Evolutionary conservation across 164 flowering plant genomes (phyloP), one percentile per base, ranked within the genome.

Genomic region (Aristolochia fimbriata): DNA sequence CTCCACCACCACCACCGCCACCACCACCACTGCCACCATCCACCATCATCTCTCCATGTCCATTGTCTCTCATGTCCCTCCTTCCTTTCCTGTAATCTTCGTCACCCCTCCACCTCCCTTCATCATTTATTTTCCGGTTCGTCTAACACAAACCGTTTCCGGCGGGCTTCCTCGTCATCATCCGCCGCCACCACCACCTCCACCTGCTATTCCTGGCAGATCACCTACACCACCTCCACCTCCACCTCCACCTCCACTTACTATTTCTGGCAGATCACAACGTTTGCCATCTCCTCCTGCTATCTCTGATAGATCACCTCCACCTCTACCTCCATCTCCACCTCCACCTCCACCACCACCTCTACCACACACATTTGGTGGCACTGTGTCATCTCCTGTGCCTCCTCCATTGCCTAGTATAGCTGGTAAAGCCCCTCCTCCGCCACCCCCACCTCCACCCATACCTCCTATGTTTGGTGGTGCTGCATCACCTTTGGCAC

Each of bases 271-370:
- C 19, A 43, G 23, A 49, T 30, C 57, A 48, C 73, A n/a, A n/a
- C n/a, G n/a, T n/a, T n/a, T n/a, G n/a, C n/a, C 70, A 0, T 60
- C 73, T 9, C 65, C 63, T 8, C 71, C 70, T 41, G 48, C 62
- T 16, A 31, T 33, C 15, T 17, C 60, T 9, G 14, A 45, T 25
- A 17, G 21, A 31, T 63, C 33, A 24, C 56, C 65, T 23, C 71
- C 66, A 9, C 73, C 62, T 23, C 65, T 66, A 12, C 64, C 76
- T 8, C 63, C 71, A 11, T 71, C 61, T 55, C 61, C 60, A 13
- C 55, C 23, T 14, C 69, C 75, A 17, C 72, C 74, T 0, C 66
- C 77, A 2, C 70, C 65, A n/a, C 31, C 52, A 23, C 57, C 65
- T 45, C 51, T 21, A 23, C 49, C 51, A 3, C 33, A 20, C 23